Evolutionary conservation across 2,329 filamentous ascomycete species (phyloP), one percentile per base, ranked within the genome.

Genomic region (Scedosporium boydii): DNA sequence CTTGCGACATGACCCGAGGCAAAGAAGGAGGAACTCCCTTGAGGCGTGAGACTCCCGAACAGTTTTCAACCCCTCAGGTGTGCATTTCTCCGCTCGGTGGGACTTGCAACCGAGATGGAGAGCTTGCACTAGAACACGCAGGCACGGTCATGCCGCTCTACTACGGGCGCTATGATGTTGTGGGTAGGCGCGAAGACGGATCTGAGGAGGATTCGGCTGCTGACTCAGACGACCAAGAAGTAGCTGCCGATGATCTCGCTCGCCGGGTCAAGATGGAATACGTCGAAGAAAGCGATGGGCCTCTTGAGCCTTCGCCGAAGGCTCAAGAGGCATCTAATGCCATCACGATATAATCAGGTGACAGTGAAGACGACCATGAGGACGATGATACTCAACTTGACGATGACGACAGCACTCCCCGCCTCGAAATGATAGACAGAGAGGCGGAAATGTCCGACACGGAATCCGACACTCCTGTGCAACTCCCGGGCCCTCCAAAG

Each of bases 371-470:
- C 51, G 51, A 26, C 16, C 12, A 56, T 56, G 51, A 56, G n/a
- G 51, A 56, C 51, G 16, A 56, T 26, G 51, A 56, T 56, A 53
- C 51, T 56, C 51, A 56, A 27, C 51, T 56, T 16, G 21, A 26
- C 21, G 21, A 56, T 26, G 51, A 21, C 51, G 51, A 56, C 9
- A 51, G 46, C 46, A 56, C 51, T 56, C 9, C 51, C n/a, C 21
- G 51, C 51, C 51, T 27, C 51, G 51, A 56, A 56, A 56, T 56
- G 51, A 56, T 56, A 27, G 51, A 56, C 51, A 56, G 51, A 56
- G 51, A 27, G 51, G 51, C 51, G 51, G 51, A 56, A 56, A 56
- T 26, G 16, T 27, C 51, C 21, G 21, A 56, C 21, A 10, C 51
- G 51, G 51, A 56, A 27, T 56, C 7, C 51, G 51, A 56, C 51